Percentiles rank a stretch among this genome's conserved stretches.
Evolutionary conservation across 1,284 basidiomycete species (phyloP).

Genomic region (Ganoderma lucidum): DNA sequence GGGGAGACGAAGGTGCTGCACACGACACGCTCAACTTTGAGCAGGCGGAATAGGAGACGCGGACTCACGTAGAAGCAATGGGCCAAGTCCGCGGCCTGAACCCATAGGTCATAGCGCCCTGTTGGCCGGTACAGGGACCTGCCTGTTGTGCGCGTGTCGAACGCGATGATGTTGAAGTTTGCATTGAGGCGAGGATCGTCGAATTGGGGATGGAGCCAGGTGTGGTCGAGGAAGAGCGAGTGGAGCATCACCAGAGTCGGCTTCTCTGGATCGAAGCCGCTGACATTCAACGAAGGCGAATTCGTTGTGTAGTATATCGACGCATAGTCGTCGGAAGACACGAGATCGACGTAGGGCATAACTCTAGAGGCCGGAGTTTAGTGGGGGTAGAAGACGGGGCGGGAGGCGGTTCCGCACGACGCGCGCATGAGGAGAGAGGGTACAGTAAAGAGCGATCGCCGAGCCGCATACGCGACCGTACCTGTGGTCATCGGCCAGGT

Average conservation of each 20-base stretch:
- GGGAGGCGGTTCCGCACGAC: constrained; percentile 13
- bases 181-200: constrained; percentile 67
- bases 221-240: constrained; percentile 70
- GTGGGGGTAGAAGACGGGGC: constrained; percentile 15
- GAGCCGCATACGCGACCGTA: background rate
- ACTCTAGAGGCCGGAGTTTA: constrained; percentile 15
- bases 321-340: constrained; percentile 68
- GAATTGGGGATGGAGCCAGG: constrained; percentile 73
- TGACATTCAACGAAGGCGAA: constrained; percentile 59
- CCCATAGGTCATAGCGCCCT: constrained; percentile 72
- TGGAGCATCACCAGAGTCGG: constrained; percentile 73
- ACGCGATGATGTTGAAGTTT: constrained; percentile 72
- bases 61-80: constrained; percentile 63
- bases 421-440: constrained; percentile 24
- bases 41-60: background rate
- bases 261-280: constrained; percentile 69
- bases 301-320: constrained; percentile 79
- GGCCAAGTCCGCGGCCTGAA: constrained; percentile 78
- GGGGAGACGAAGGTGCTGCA: constrained; percentile 68
- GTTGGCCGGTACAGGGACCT: constrained; percentile 60
- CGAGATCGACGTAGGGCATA: constrained; percentile 79
- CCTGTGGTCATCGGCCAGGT: background rate
- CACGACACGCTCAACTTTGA: constrained; percentile 14
- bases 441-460: constrained; percentile 1
- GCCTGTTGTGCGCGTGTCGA: constrained; percentile 78